These are phyloP conservation scores for Inga oerstediana DNA, from an alignment of 306 rosid species.

Conservation along the genomic window DNA sequence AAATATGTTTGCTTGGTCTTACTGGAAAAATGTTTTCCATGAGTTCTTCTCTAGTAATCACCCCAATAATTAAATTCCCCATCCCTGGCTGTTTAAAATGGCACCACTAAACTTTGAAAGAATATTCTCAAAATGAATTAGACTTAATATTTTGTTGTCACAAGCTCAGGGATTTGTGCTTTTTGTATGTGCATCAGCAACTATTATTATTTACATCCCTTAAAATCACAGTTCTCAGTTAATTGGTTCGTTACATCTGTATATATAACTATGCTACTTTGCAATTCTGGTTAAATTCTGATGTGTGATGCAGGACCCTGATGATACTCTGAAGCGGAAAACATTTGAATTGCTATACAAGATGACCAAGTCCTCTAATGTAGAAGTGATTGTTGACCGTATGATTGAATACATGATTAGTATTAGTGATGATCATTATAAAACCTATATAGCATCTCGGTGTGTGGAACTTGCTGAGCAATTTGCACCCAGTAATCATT, in stretches of 20 bases:
- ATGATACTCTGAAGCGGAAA: constrained; percentile 93
- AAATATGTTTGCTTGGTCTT: background rate
- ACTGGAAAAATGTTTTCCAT: background rate
- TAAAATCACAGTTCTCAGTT: background rate
- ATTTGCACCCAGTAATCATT: constrained; percentile 94
- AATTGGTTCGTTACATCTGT: constrained; percentile 17
- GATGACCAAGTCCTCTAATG: constrained; percentile 98
- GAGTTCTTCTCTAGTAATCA: background rate
- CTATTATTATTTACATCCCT: background rate
- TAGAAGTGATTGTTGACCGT: constrained; percentile 95
- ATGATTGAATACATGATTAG: constrained; percentile 93
- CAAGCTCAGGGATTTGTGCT: constrained; percentile 4
- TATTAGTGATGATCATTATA: constrained; percentile 86
- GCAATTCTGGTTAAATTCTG: constrained; percentile 28
- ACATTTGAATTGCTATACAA: constrained; percentile 86
- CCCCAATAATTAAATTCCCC: background rate
- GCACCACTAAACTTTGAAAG: background rate
- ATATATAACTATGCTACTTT: constrained; percentile 15
- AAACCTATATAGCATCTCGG: constrained; percentile 92
- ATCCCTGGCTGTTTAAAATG: background rate
- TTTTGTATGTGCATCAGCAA: background rate
- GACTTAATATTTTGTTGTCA: constrained; percentile 13
- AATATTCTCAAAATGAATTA: constrained; percentile 1
- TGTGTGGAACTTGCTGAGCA: constrained; percentile 98
- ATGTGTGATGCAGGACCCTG: constrained; percentile 78